Evolutionary conservation across 2,329 filamentous ascomycete species (phyloP), one percentile per base, ranked within the genome.

Genomic region (Daldinia eschscholtzii): DNA sequence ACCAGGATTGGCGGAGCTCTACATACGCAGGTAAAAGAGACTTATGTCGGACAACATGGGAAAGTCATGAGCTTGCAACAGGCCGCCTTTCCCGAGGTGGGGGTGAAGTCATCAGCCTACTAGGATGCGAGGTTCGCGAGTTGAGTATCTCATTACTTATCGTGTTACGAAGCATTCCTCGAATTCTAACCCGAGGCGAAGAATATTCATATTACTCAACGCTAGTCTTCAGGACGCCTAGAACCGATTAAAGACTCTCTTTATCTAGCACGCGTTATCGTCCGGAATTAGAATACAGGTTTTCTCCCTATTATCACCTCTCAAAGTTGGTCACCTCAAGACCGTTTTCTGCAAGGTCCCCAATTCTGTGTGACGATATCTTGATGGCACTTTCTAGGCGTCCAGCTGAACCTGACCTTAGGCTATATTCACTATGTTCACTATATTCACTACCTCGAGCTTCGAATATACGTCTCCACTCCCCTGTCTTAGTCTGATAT

Each of bases 291-390:
- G 48, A 65, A 70, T 65, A 64, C 65, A 66, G 57, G 62, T 61
- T 70, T 67, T 55, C 46, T 48, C 35, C 57, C 58, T 58, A 41
- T 39, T 58, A 41, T 39, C 55, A 28, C 55, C 58, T 62, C 60
- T 53, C 35, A 57, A 72, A 68, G 72, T 69, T 65, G 67, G 61
- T 70, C 62, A 69, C 69, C 62, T 73, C 64, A 62, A 30, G 61
- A 72, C 69, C 71, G 70, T 73, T 71, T 65, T 41, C 67, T 70
- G 71, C 71, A 72, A 72, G 72, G 71, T 65, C 67, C 70, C 71
- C 66, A 35, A 53, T 58, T 56, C 53, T 58, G 72, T 73, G 71
- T 56, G 57, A 73, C 68, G 20, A 66, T n/a, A 42, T 46, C 39
- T 64, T 64, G 44, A 61, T 59, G 23, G 26, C 48, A 18, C 7